Evolutionary conservation across 108 stramenopile genomes (phyloP).

Genomic region (Pseudonitzschia multiseries): DNA sequence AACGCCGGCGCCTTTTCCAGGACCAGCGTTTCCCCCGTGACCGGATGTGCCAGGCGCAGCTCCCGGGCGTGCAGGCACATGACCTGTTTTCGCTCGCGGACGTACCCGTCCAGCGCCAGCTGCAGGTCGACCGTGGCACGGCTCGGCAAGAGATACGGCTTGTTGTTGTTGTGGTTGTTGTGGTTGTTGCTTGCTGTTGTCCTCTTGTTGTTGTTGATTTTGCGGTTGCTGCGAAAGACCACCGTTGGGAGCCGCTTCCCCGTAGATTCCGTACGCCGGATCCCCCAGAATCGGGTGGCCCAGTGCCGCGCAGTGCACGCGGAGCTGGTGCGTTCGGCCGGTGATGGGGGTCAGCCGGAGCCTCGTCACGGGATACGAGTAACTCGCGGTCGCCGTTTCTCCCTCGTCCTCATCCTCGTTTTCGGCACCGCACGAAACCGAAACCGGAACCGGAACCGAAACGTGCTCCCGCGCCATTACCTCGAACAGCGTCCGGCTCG

Average conservation of each 20-base stretch:
- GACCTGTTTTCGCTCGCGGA: constrained; percentile 15
- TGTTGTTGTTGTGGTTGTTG: no score
- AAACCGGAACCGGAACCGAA: no score
- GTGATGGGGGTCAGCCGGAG: constrained; percentile 58
- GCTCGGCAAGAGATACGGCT: constrained; percentile 39
- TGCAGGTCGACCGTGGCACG: constrained; percentile 10
- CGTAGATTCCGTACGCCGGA: constrained; percentile 71
- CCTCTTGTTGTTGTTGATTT: no score
- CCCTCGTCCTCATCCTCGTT: not conserved
- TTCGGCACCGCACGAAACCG: not conserved
- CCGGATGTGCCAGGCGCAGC: constrained; percentile 66
- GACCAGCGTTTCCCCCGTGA: constrained; percentile 47
- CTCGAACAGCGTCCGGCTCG: constrained; percentile 63
- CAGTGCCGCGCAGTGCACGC: constrained; percentile 83
- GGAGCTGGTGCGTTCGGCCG: constrained; percentile 86
- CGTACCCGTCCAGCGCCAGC: constrained; percentile 33
- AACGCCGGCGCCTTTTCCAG: constrained; percentile 54
- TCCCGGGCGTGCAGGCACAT: constrained; percentile 79
- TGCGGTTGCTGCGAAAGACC: constrained; percentile 44
- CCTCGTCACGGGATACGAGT: constrained; percentile 53
- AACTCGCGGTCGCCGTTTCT: not conserved
- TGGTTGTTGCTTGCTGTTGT: no score
- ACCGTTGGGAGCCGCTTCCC: constrained; percentile 42
- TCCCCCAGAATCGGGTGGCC: constrained; percentile 89
- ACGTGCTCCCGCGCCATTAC: constrained; percentile 44